Evolutionary conservation across 1,284 basidiomycete genomes (phyloP).

Genomic region (Peniophora sp.): DNA sequence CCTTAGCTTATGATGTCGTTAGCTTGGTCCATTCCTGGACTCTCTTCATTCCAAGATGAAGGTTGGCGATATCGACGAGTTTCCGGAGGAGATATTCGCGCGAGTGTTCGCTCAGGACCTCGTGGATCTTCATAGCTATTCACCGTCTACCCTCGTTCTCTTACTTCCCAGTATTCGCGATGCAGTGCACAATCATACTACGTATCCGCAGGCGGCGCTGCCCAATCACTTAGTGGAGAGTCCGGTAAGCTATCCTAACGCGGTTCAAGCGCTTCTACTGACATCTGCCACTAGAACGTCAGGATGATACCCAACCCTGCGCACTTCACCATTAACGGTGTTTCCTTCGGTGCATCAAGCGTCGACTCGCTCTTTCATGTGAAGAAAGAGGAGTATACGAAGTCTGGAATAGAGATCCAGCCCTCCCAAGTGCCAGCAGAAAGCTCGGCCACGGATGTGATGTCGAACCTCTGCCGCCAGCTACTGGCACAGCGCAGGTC

Average conservation of each 20-base stretch:
- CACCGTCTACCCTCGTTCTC: conserved; percentile 64
- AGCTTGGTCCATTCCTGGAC: conserved; percentile 92
- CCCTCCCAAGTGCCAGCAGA: conserved; percentile 29
- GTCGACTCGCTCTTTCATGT: conserved; percentile 89
- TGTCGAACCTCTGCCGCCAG: conserved; percentile 75
- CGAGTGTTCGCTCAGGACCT: conserved; percentile 59
- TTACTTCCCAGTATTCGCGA: conserved; percentile 83
- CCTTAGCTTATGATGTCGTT: conserved; percentile 1
- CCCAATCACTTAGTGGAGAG: conserved; percentile 34
- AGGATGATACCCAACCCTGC: conserved; percentile 83
- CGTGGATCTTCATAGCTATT: conserved; percentile 47
- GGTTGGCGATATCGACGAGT: conserved; percentile 58
- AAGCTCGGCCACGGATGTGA: conserved; percentile 55
- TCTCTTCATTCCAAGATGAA: conserved; percentile 66
- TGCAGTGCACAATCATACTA: conserved; percentile 70
- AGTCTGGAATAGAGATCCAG: conserved; percentile 63
- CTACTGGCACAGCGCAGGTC: conserved; percentile 84
- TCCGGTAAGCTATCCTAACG: conserved; percentile 30
- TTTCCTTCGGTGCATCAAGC: conserved; percentile 73
- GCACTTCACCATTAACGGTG: conserved; percentile 77
- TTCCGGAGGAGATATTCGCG: conserved; percentile 67
- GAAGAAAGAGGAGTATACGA: conserved; percentile 76
- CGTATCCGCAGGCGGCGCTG: conserved; percentile 83
- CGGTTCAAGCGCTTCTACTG: neutral
- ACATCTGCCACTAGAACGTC: conserved; percentile 45